A percentile compares a stretch with the other conserved stretches of the same genome.
These are phyloP conservation scores for Lasiosphaeriaceae sp. DNA, from an alignment of 495 filamentous ascomycete species.

Conservation along the genomic window DNA sequence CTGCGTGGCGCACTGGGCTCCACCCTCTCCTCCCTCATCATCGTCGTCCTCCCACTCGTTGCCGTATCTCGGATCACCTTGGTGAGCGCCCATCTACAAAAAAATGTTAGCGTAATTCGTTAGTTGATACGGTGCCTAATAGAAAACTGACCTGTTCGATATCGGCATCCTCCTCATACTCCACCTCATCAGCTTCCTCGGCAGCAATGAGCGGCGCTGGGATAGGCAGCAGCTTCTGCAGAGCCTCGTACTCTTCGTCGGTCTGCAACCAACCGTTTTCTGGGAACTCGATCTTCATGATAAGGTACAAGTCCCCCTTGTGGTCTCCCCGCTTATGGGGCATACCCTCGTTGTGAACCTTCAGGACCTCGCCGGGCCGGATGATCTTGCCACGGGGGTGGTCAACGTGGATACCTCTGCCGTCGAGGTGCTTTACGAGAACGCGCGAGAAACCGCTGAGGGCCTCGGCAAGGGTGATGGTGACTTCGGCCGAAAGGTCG, in stretches of 20 bases:
- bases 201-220: slow-evolving; percentile 55
- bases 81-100: slow-evolving; percentile 56
- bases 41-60: slow-evolving; percentile 83
- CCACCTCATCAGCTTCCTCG: slow-evolving; percentile 79
- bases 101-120: not conserved
- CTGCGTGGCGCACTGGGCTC: slow-evolving; percentile 80
- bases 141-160: slow-evolving; percentile 65
- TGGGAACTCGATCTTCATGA: slow-evolving; percentile 85
- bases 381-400: slow-evolving; percentile 73
- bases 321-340: slow-evolving; percentile 77
- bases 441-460: slow-evolving; percentile 86
- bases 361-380: slow-evolving; percentile 76
- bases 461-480: slow-evolving; percentile 78
- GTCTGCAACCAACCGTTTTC: slow-evolving; percentile 76
- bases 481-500: slow-evolving; percentile 75
- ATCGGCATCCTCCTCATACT: slow-evolving; percentile 73
- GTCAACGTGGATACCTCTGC: slow-evolving; percentile 78
- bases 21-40: slow-evolving; percentile 44
- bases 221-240: slow-evolving; percentile 70
- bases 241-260: slow-evolving; percentile 58
- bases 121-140: not conserved
- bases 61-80: slow-evolving; percentile 61
- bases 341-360: slow-evolving; percentile 88
- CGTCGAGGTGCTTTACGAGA: slow-evolving; percentile 89
- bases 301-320: slow-evolving; percentile 82